phyloP scores from a whole-genome alignment of 768 basidiomycete genomes.

The Daedaleopsis nitida region DNA sequence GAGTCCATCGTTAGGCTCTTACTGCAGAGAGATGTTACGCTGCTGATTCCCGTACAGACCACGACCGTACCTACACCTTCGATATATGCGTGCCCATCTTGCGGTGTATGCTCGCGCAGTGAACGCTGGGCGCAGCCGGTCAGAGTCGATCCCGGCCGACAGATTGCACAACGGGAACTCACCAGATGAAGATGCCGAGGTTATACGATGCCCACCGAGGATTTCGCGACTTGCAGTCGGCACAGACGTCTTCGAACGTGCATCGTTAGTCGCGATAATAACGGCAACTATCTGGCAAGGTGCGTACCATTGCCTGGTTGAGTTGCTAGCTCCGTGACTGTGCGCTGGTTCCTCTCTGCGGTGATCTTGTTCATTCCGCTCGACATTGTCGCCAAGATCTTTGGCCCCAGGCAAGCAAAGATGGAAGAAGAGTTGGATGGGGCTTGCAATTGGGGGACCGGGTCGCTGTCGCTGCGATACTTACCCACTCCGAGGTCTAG shows the following conservation, averaged over 20 bases:
- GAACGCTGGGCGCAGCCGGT: constrained; percentile 49
- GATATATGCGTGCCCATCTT: constrained; percentile 93
- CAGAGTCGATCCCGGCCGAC: neutral
- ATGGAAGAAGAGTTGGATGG: too few relatives aligned
- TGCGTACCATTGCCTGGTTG: constrained; percentile 80
- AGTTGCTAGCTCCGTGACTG: constrained; percentile 65
- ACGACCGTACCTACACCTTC: constrained; percentile 75
- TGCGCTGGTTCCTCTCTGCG: constrained; percentile 64
- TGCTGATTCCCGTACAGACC: neutral
- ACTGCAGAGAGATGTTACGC: constrained; percentile 39
- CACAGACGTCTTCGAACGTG: constrained; percentile 68
- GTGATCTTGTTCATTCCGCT: constrained; percentile 53
- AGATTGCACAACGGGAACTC: constrained; percentile 18
- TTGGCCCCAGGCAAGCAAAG: too few relatives aligned
- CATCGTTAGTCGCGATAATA: neutral
- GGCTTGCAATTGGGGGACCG: too few relatives aligned
- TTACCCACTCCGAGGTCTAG: too few relatives aligned
- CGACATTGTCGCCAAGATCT: constrained; percentile 1
- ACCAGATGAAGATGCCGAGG: constrained; percentile 90
- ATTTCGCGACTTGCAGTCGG: constrained; percentile 86
- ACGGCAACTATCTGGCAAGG: neutral
- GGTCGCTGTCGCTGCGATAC: too few relatives aligned
- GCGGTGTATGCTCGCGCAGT: constrained; percentile 89
- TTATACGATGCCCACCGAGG: constrained; percentile 92
- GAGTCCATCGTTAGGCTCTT: constrained; percentile 89